These are phyloP conservation scores for Gynandropsis gynandra DNA, from an alignment of 345 rosid genomes.

Conservation along the genomic window DNA sequence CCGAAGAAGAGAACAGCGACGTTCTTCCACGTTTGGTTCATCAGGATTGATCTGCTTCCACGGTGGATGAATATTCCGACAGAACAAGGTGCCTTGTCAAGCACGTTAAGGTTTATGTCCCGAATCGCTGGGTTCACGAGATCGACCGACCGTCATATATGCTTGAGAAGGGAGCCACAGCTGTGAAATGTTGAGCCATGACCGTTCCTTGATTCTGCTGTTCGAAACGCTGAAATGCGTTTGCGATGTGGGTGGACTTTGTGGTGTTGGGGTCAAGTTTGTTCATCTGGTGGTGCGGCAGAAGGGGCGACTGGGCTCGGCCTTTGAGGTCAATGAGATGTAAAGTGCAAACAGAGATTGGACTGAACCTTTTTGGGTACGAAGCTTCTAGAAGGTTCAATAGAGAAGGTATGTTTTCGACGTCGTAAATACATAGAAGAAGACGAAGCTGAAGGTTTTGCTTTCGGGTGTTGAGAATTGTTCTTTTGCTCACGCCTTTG, in stretches of 20 bases:
- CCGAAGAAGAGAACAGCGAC: constrained; percentile 41
- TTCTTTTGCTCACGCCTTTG: constrained; percentile 43
- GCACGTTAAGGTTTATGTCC: constrained; percentile 37
- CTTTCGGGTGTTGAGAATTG: constrained; percentile 31
- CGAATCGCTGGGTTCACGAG: constrained; percentile 15
- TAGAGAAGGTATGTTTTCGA: constrained; percentile 27
- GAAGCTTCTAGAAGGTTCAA: constrained; percentile 29
- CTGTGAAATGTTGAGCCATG: constrained; percentile 37
- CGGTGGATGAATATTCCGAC: constrained; percentile 43
- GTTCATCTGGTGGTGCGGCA: constrained; percentile 29
- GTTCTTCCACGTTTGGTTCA: constrained; percentile 13
- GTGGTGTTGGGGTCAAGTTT: constrained; percentile 27
- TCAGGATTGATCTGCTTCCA: constrained; percentile 15
- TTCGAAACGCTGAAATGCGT: constrained; percentile 37
- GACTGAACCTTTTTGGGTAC: constrained; percentile 23
- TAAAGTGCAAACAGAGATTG: constrained; percentile 22
- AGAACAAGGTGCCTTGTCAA: constrained; percentile 42
- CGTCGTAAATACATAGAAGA: constrained; percentile 39
- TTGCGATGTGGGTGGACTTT: constrained; percentile 29
- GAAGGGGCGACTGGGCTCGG: constrained; percentile 25
- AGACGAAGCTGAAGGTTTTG: constrained; percentile 37
- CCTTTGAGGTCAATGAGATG: constrained; percentile 32
- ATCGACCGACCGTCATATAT: constrained; percentile 40
- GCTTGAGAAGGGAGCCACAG: constrained; percentile 37
- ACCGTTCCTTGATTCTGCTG: constrained; percentile 24